Conservation (phyloP, 306 rosid species). For the Vigna nakashimae region DNA sequence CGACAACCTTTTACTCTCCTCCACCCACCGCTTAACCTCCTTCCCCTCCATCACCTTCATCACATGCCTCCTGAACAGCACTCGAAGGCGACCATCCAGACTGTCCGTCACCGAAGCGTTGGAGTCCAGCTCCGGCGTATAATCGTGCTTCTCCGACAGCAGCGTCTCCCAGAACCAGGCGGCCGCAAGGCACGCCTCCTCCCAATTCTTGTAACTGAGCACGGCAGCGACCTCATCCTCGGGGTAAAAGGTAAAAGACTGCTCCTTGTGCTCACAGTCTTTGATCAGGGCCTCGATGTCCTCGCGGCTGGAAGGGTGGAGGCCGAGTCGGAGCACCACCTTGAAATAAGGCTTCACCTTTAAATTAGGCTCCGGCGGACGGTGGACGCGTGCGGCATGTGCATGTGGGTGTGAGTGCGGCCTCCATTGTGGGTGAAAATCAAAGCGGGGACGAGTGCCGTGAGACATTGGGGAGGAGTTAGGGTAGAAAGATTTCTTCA, state of each 20-base stretch:
- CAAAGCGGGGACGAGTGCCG: constrained; percentile 3
- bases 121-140: constrained; percentile 53
- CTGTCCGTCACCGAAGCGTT: constrained; percentile 48
- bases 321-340: constrained; percentile 48
- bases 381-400: constrained; percentile 15
- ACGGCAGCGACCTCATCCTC: constrained; percentile 45
- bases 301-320: constrained; percentile 8
- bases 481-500: constrained; percentile 42
- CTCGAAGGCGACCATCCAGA: constrained; percentile 53
- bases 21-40: constrained; percentile 57
- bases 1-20: constrained; percentile 42
- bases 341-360: constrained; percentile 49
- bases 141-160: constrained; percentile 55
- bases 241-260: neutral
- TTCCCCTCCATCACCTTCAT: constrained; percentile 60
- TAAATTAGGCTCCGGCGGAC: constrained; percentile 48
- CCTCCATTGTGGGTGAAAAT: constrained; percentile 8
- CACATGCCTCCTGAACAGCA: constrained; percentile 56
- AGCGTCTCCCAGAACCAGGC: constrained; percentile 71
- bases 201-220: constrained; percentile 60
- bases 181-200: constrained; percentile 61
- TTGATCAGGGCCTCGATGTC: constrained; percentile 51
- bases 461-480: neutral
- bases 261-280: constrained; percentile 51
- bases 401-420: constrained; percentile 24